A percentile compares a stretch with the other conserved stretches of the same genome.
Evolutionary conservation across 257 asterid species (phyloP).

Genomic region (Apocynum venetum): DNA sequence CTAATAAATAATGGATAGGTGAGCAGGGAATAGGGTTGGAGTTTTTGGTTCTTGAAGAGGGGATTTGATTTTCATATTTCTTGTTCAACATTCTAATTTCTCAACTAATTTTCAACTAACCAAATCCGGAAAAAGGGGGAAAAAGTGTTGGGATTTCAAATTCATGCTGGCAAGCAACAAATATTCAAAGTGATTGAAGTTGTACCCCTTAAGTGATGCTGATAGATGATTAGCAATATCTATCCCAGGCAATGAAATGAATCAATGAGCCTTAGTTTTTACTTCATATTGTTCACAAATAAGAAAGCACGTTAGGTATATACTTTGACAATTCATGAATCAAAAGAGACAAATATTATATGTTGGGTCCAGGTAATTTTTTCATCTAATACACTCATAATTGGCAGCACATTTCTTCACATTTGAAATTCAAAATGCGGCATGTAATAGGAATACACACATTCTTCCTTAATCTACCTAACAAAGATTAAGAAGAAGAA

Average conservation of each 20-base stretch:
- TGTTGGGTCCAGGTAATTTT: not conserved
- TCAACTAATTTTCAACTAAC: constrained; percentile 16
- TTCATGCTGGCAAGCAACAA: constrained; percentile 3
- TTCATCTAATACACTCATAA: too few species aligned
- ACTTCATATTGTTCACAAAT: constrained; percentile 2
- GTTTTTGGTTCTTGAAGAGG: not conserved
- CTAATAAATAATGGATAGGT: not conserved
- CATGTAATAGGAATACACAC: not conserved
- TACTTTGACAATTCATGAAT: constrained; percentile 8
- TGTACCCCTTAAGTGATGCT: not conserved
- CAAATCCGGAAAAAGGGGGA: not conserved
- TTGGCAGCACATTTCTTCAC: not conserved
- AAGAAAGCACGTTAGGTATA: not conserved
- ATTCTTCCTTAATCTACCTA: too few species aligned
- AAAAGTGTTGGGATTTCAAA: not conserved
- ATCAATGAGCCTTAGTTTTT: not conserved
- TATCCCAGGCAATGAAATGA: not conserved
- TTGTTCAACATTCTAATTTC: constrained; percentile 7
- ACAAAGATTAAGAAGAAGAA: too few species aligned
- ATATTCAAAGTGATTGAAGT: constrained; percentile 3
- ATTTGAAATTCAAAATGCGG: not conserved
- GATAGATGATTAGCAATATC: not conserved
- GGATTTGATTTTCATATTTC: not conserved
- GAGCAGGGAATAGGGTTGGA: too few species aligned
- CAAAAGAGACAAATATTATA: not conserved